Conservation (phyloP, 805 yeast species). For the Spathaspora sp. region DNA sequence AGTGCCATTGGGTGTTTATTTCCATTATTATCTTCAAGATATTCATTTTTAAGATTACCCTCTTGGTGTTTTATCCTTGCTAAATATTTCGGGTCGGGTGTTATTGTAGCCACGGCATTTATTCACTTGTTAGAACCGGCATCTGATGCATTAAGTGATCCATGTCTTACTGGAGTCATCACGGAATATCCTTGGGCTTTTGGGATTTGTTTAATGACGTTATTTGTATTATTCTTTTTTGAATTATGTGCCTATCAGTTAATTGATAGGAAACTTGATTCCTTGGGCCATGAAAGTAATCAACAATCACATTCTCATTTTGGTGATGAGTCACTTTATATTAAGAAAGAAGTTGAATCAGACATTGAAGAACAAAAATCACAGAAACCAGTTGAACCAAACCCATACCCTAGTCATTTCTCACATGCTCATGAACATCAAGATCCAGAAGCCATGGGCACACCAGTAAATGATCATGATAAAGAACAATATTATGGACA, state of each 20-base stretch:
- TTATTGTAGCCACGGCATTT: conserved; percentile 77
- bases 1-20: conserved; percentile 55
- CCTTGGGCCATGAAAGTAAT: conserved; percentile 12
- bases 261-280: conserved; percentile 34
- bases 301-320: conserved; percentile 54
- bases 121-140: conserved; percentile 75
- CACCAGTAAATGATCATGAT: conserved; percentile 28
- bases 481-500: conserved; percentile 55
- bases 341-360: conserved; percentile 21
- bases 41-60: conserved; percentile 58
- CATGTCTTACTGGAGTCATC: conserved; percentile 62
- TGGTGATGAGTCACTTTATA: conserved; percentile 38
- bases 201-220: conserved; percentile 48
- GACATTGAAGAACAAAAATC: conserved; percentile 13
- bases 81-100: conserved; percentile 81
- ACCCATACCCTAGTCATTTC: conserved; percentile 37
- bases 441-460: conserved; percentile 40
- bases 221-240: conserved; percentile 49
- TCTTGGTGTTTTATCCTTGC: conserved; percentile 62
- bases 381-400: conserved; percentile 2
- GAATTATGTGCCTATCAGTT: conserved; percentile 48
- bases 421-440: conserved; percentile 42
- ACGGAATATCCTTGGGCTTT: conserved; percentile 52
- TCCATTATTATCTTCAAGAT: conserved; percentile 59
- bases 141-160: conserved; percentile 48